Percentiles rank a stretch among this genome's conserved stretches.
Evolutionary conservation across 805 yeast species (phyloP).

Genomic region (Cyberlindnera bimundalis): DNA sequence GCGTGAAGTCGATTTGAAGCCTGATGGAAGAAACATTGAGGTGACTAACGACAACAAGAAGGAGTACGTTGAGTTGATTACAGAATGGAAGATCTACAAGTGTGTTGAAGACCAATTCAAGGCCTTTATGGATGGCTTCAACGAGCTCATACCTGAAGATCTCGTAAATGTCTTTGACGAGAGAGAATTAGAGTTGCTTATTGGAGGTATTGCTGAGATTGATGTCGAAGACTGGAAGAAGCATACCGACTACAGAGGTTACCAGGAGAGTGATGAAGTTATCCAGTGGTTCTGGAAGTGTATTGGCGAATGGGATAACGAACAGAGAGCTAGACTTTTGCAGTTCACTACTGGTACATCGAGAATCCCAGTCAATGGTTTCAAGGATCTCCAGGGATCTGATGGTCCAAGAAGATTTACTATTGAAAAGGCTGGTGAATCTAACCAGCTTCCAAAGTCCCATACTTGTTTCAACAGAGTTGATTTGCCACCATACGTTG

Average conservation of each 20-base stretch:
- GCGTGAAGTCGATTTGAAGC: constrained; percentile 84
- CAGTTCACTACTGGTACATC: constrained; percentile 99
- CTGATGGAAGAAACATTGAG: constrained; percentile 82
- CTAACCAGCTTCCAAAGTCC: constrained; percentile 89
- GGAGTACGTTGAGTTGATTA: constrained; percentile 90
- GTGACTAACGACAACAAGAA: constrained; percentile 93
- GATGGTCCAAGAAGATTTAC: constrained; percentile 99
- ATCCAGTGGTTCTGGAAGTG: constrained; percentile 99
- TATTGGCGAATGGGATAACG: constrained; percentile 90
- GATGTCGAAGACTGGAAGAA: constrained; percentile 99
- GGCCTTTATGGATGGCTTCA: constrained; percentile 96
- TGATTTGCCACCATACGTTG: constrained; percentile 91
- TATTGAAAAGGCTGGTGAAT: constrained; percentile 96
- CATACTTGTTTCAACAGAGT: constrained; percentile 99
- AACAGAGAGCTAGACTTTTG: constrained; percentile 89
- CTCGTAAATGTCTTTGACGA: constrained; percentile 95
- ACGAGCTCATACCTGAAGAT: constrained; percentile 96
- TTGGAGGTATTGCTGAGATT: constrained; percentile 97
- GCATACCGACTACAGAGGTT: constrained; percentile 98
- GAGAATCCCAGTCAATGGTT: constrained; percentile 97
- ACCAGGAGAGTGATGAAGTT: constrained; percentile 93
- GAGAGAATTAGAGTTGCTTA: constrained; percentile 91
- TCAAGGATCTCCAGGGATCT: constrained; percentile 96
- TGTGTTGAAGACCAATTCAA: constrained; percentile 95
- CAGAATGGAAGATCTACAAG: constrained; percentile 93